A percentile compares a stretch with the other conserved stretches of the same genome.
Conservation (phyloP, 1,139 yeast genomes). For the Komagataea norvegica region DNA sequence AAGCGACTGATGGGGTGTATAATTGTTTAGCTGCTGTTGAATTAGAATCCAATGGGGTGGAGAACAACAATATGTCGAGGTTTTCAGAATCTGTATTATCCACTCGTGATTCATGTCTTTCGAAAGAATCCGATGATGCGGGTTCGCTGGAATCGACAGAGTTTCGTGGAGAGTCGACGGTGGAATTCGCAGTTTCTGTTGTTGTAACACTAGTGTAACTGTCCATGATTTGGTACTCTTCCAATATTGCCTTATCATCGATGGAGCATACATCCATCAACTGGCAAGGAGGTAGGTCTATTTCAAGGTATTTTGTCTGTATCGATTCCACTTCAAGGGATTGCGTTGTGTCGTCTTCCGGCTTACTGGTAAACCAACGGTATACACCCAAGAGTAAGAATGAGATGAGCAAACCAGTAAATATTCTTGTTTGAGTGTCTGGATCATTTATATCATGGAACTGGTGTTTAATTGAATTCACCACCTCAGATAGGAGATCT, state of each 20-base stretch:
- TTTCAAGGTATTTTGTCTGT: neutral
- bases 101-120: slow-evolving; percentile 17
- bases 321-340: too few species aligned
- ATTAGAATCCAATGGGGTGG: slow-evolving; percentile 10
- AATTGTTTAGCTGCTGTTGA: too few species aligned
- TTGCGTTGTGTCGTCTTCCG: neutral
- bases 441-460: slow-evolving; percentile 1
- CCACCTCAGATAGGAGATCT: neutral
- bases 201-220: too few species aligned
- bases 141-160: neutral
- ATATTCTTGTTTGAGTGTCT: slow-evolving; percentile 1
- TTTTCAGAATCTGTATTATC: slow-evolving; percentile 10
- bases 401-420: neutral
- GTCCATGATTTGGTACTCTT: slow-evolving; percentile 8
- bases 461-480: neutral
- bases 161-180: too few species aligned
- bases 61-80: slow-evolving; percentile 3
- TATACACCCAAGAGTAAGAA: neutral
- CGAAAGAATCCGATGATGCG: slow-evolving; percentile 18
- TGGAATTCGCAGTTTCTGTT: too few species aligned
- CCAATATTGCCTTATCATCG: slow-evolving; percentile 5
- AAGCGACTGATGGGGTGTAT: slow-evolving; percentile 1
- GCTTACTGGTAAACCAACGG: neutral
- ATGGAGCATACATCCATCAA: slow-evolving; percentile 7
- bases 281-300: neutral